A percentile compares a stretch with the other conserved stretches of the same genome.
Evolutionary conservation across 1,284 basidiomycete genomes (phyloP).

Genomic region (Xanthoconium separans): DNA sequence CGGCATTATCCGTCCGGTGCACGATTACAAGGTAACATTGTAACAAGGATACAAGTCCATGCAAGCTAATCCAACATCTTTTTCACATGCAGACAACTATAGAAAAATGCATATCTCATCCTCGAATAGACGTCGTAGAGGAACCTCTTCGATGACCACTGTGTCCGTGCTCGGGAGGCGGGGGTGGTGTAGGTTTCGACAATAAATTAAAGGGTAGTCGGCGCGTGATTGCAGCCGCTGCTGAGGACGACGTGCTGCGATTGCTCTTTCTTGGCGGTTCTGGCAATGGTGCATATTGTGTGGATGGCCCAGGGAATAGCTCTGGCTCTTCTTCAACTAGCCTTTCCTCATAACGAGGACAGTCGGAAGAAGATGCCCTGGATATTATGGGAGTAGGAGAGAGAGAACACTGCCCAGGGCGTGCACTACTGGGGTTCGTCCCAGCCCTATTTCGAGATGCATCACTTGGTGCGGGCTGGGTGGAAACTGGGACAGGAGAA

Average conservation of each 20-base stretch:
- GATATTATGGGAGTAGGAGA: conserved; percentile 43
- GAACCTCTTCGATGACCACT: conserved; percentile 31
- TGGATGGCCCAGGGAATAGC: conserved; percentile 59
- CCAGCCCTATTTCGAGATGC: conserved; percentile 58
- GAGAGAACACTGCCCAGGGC: conserved; percentile 35
- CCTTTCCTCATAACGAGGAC: conserved; percentile 38
- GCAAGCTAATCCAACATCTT: conserved; percentile 24
- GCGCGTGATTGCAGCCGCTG: conserved; percentile 48
- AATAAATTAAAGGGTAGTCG: conserved; percentile 68
- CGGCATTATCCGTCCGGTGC: conserved; percentile 28
- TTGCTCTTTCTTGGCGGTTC: conserved; percentile 51
- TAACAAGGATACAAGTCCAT: conserved; percentile 10
- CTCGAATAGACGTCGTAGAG: conserved; percentile 34
- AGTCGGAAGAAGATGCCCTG: conserved; percentile 51
- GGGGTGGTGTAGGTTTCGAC: conserved; percentile 43
- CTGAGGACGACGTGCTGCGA: conserved; percentile 34
- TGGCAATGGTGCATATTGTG: conserved; percentile 68
- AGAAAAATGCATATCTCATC: conserved; percentile 17
- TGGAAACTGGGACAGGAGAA: conserved; percentile 36
- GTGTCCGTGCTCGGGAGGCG: conserved; percentile 24
- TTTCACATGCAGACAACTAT: conserved; percentile 8
- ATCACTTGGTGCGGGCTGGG: conserved; percentile 42
- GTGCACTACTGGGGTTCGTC: conserved; percentile 53
- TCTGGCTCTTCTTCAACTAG: conserved; percentile 44
- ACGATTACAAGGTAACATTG: too few species aligned